These are phyloP conservation scores for Apiotrichum gracile DNA, from an alignment of 1,284 basidiomycete genomes.

Conservation along the genomic window DNA sequence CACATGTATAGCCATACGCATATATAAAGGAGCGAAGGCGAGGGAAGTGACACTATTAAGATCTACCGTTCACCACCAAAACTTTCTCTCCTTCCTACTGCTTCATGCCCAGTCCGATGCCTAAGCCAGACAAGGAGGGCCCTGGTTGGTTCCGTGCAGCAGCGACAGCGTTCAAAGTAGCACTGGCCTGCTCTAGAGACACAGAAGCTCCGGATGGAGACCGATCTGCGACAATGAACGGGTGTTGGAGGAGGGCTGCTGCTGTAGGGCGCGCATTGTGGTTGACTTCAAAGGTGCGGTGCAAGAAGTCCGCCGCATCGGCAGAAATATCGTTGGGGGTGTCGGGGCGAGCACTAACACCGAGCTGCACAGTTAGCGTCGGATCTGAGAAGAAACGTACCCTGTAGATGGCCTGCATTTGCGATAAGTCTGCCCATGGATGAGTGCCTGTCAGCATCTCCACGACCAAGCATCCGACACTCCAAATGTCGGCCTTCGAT, in stretches of 20 bases:
- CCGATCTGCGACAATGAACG: slow-evolving; percentile 55
- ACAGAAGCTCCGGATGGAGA: slow-evolving; percentile 2
- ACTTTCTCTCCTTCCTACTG: no score
- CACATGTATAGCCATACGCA: background rate
- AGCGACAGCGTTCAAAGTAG: slow-evolving; percentile 12
- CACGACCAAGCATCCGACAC: slow-evolving; percentile 91
- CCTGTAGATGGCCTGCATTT: slow-evolving; percentile 98
- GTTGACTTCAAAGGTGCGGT: slow-evolving; percentile 76
- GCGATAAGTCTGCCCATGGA: slow-evolving; percentile 94
- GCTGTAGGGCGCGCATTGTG: slow-evolving; percentile 77
- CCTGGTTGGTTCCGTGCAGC: slow-evolving; percentile 3
- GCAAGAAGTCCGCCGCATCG: slow-evolving; percentile 78
- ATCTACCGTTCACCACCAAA: no score
- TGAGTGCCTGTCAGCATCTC: slow-evolving; percentile 98
- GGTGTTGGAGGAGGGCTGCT: slow-evolving; percentile 64
- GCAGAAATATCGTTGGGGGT: slow-evolving; percentile 81
- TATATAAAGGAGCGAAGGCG: background rate
- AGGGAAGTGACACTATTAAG: no score
- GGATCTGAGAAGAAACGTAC: slow-evolving; percentile 47
- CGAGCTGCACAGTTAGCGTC: slow-evolving; percentile 59
- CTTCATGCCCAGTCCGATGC: background rate
- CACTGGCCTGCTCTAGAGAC: slow-evolving; percentile 13
- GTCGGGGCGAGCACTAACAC: slow-evolving; percentile 71
- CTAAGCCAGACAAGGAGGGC: background rate
- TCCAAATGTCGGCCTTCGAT: slow-evolving; percentile 96